These are phyloP conservation scores for Talaromyces marneffei DNA, from an alignment of 2,329 filamentous ascomycete species.

Conservation along the genomic window DNA sequence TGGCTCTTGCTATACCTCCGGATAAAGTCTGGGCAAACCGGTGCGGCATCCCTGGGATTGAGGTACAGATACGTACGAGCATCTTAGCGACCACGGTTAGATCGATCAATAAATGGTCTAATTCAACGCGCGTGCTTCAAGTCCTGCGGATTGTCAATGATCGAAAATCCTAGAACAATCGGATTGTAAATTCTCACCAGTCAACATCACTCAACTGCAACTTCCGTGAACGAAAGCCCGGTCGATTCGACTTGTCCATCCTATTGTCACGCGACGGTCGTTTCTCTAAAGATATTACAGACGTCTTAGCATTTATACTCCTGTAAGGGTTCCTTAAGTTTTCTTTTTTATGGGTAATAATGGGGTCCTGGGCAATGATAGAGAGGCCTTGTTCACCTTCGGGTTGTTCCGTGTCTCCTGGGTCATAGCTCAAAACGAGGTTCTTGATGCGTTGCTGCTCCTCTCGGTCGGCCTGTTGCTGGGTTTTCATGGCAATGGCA, in stretches of 20 bases:
- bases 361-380: slow-evolving; percentile 17
- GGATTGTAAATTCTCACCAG: slow-evolving; percentile 67
- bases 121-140: slow-evolving; percentile 2
- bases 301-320: slow-evolving; percentile 31
- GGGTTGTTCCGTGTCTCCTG: slow-evolving; percentile 69
- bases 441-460: slow-evolving; percentile 99
- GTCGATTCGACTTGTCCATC: slow-evolving; percentile 56
- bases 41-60: background rate
- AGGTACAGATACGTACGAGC: background rate
- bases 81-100: background rate
- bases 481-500: slow-evolving; percentile 89
- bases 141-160: slow-evolving; percentile 3
- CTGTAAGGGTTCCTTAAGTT: slow-evolving; percentile 25
- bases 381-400: slow-evolving; percentile 59
- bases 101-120: background rate
- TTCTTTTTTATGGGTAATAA: slow-evolving; percentile 12
- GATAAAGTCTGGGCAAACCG: background rate
- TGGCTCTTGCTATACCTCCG: background rate
- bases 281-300: slow-evolving; percentile 35
- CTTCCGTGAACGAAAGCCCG: slow-evolving; percentile 77
- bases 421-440: slow-evolving; percentile 91
- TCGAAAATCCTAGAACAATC: background rate
- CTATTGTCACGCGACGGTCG: slow-evolving; percentile 38
- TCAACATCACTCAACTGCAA: slow-evolving; percentile 95
- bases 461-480: slow-evolving; percentile 89